These are phyloP conservation scores for Irpex rosettiformis DNA, from an alignment of 1,284 basidiomycete species.

Conservation along the genomic window DNA sequence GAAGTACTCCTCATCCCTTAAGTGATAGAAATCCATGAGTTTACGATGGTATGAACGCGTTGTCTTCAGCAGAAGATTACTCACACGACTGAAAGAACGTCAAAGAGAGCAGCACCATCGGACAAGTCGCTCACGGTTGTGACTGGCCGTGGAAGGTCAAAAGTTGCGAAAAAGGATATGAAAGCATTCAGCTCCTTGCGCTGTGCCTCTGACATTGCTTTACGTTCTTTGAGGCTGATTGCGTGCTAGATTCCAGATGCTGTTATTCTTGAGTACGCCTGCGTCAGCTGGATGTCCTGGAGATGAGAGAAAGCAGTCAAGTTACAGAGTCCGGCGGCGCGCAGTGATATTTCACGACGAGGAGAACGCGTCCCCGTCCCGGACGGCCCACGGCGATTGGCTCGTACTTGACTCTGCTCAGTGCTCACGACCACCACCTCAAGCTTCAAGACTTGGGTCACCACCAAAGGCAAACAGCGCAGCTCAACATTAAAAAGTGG, in stretches of 20 bases:
- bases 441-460: too few relatives aligned
- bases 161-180: slow-evolving; percentile 74
- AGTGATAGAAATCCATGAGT: slow-evolving; percentile 1
- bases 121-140: slow-evolving; percentile 63
- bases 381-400: background rate
- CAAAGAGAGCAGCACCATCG: slow-evolving; percentile 71
- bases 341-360: background rate
- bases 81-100: slow-evolving; percentile 70
- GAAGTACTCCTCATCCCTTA: slow-evolving; percentile 79
- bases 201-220: slow-evolving; percentile 43
- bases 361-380: background rate
- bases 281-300: background rate
- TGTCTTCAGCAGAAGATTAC: slow-evolving; percentile 22
- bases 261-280: background rate
- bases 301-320: background rate
- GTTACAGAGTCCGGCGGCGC: background rate
- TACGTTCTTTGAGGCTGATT: background rate
- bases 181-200: slow-evolving; percentile 72
- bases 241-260: background rate
- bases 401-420: background rate
- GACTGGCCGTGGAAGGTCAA: slow-evolving; percentile 60
- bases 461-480: too few relatives aligned
- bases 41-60: background rate
- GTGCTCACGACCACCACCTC: background rate
- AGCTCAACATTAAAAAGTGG: background rate